phyloP scores from a whole-genome alignment of 2,329 filamentous ascomycete genomes.

The Hysterium pulicare region DNA sequence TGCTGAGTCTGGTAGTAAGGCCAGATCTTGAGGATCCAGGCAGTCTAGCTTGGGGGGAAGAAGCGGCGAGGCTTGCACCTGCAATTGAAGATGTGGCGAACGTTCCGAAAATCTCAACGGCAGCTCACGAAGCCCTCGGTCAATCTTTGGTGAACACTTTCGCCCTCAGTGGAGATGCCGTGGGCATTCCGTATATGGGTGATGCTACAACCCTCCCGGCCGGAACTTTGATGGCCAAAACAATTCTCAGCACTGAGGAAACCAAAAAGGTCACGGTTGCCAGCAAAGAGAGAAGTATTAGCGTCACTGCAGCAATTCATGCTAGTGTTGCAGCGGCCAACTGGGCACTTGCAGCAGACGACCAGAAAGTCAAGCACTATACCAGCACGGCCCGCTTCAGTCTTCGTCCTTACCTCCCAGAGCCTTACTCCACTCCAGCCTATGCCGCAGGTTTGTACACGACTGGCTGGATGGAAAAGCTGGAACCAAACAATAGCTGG shows the following conservation, averaged over 20 bases:
- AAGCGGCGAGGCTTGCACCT: background rate
- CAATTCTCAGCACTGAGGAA: background rate
- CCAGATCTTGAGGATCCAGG: background rate
- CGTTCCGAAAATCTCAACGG: no score
- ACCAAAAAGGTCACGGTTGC: background rate
- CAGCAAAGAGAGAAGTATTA: background rate
- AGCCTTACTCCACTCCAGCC: background rate
- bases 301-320: conserved; percentile 1
- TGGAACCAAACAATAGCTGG: background rate
- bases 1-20: background rate
- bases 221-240: background rate
- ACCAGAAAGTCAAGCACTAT: background rate
- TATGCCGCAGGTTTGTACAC: conserved; percentile 1
- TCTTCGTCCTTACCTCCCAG: background rate
- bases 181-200: background rate
- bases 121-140: no score
- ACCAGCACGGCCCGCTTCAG: background rate
- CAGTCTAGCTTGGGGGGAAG: background rate
- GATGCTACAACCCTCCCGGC: background rate
- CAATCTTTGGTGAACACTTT: no score
- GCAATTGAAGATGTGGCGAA: no score
- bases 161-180: no score
- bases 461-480: conserved; percentile 1
- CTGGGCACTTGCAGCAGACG: background rate
- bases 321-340: conserved; percentile 3